Evolutionary conservation across 139 green algal species (phyloP), one percentile per base, ranked within the genome.

Genomic region (Chlamydomonas sphaeroides): DNA sequence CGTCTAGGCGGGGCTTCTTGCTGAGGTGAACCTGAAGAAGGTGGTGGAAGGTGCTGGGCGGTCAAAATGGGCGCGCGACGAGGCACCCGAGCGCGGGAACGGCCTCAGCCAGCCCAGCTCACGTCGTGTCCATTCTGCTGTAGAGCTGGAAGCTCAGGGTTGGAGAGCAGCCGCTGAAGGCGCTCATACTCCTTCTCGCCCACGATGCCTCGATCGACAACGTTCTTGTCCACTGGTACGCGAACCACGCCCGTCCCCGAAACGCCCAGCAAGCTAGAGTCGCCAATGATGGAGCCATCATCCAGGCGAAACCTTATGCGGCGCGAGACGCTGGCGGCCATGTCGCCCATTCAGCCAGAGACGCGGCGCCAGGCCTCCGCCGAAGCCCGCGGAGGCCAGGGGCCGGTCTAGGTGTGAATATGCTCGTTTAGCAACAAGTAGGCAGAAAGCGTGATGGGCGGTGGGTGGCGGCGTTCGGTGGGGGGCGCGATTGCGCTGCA

Each of bases 301-400:
- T 84, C 78, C 25, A 84, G 67, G 25, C 78, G 65, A 17, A 84
- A 73, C 78, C 61, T 77, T 51, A 84, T 78, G 67, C 78, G 67
- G 15, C 59, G 51, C 30, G 78, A 35, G 20, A 80, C 59, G 72
- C 56, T 53, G 11, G 45, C 45, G 45, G 45, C 45, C 45, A 53
- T 53, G 11, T 53, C 45, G 45, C 11, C 45, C 45, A 53, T 53
- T 53, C 45, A 53, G 45, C 45, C 45, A 14, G 11, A 53, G 14
- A 53, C 10, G 45, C 11, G 11, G 45, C 69, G 69, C 69, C 69
- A 65, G 69, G 69, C 69, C 69, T 77, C 69, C 69, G n/a, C 20
- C 48, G 32, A 10, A 30, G n/a, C 20, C 69, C 48, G 48, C 51
- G 70, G 35, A 78, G 35, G 70, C 51, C 70, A 33, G 51, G 70